These are phyloP conservation scores for Aristolochia contorta DNA, from an alignment of 164 flowering plant species.

Conservation along the genomic window DNA sequence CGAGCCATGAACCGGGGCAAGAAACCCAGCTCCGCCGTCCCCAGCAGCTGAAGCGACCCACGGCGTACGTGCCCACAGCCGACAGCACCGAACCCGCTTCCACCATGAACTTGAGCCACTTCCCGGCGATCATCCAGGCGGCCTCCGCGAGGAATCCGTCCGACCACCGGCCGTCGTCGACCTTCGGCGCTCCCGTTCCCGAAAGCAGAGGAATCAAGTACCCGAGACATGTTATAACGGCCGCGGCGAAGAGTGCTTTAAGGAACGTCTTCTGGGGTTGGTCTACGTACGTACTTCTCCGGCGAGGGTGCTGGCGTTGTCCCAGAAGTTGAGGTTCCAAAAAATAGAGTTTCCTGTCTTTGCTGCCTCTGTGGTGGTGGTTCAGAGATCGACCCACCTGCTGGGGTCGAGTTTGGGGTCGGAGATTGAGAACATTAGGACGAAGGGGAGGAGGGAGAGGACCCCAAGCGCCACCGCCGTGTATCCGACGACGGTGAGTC, in stretches of 20 bases:
- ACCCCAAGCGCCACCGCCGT: constrained; percentile 44
- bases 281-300: constrained; percentile 65
- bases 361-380: constrained; percentile 27
- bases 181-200: constrained; percentile 31
- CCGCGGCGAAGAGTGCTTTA: constrained; percentile 39
- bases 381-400: constrained; percentile 52
- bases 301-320: constrained; percentile 68
- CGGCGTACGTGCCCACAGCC: constrained; percentile 40
- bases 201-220: constrained; percentile 49
- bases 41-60: constrained; percentile 38
- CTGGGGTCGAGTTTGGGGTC: constrained; percentile 46
- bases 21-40: constrained; percentile 50
- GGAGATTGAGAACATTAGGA: constrained; percentile 49
- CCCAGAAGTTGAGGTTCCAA: constrained; percentile 94
- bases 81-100: constrained; percentile 44
- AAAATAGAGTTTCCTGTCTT: constrained; percentile 72
- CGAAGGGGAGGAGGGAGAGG: constrained; percentile 53
- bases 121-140: constrained; percentile 39
- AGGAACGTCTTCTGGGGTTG: constrained; percentile 46
- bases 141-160: constrained; percentile 48
- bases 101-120: constrained; percentile 49
- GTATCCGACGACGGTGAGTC: constrained; percentile 64
- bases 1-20: constrained; percentile 26
- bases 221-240: constrained; percentile 30
- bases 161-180: constrained; percentile 36